Evolutionary conservation across 2,329 filamentous ascomycete genomes (phyloP).

Genomic region (Colletotrichum agaves): DNA sequence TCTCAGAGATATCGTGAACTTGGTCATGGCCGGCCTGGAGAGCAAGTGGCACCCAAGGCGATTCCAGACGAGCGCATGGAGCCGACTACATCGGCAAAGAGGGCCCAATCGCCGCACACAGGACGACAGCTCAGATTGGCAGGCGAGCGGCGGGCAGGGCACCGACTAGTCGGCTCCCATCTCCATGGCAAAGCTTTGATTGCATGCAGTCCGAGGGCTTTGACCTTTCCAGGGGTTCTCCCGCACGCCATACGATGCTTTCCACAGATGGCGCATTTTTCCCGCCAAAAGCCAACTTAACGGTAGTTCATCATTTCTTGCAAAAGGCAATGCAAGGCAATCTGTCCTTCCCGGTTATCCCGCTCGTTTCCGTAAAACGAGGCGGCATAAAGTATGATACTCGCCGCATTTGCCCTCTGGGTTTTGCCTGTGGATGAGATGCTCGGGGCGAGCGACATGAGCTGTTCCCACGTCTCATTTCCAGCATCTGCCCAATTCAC

Average conservation of each 20-base stretch:
- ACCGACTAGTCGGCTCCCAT: slow-evolving; percentile 29
- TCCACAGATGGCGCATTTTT: slow-evolving; percentile 11
- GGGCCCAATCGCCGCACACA: slow-evolving; percentile 21
- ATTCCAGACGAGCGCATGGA: slow-evolving; percentile 11
- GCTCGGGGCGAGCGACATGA: slow-evolving; percentile 18
- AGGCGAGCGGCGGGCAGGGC: slow-evolving; percentile 5
- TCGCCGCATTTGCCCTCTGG: background rate
- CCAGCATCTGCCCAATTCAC: slow-evolving; percentile 29
- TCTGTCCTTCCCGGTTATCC: slow-evolving; percentile 21
- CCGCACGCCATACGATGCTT: slow-evolving; percentile 29
- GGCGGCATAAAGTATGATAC: slow-evolving; percentile 29
- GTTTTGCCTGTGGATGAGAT: background rate
- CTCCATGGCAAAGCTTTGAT: slow-evolving; percentile 37
- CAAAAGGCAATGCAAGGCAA: slow-evolving; percentile 14
- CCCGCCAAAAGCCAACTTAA: slow-evolving; percentile 27
- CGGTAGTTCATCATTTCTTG: slow-evolving; percentile 31
- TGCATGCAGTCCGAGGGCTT: slow-evolving; percentile 23
- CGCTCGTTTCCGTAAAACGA: slow-evolving; percentile 28
- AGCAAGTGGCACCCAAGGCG: background rate
- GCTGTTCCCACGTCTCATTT: slow-evolving; percentile 15
- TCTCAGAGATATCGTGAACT: background rate
- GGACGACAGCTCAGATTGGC: slow-evolving; percentile 23
- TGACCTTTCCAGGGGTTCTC: slow-evolving; percentile 32
- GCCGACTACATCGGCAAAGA: slow-evolving; percentile 5
- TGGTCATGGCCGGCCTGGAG: slow-evolving; percentile 8